Conservation (phyloP, 345 rosid genomes). For the Ceriops decandra region DNA sequence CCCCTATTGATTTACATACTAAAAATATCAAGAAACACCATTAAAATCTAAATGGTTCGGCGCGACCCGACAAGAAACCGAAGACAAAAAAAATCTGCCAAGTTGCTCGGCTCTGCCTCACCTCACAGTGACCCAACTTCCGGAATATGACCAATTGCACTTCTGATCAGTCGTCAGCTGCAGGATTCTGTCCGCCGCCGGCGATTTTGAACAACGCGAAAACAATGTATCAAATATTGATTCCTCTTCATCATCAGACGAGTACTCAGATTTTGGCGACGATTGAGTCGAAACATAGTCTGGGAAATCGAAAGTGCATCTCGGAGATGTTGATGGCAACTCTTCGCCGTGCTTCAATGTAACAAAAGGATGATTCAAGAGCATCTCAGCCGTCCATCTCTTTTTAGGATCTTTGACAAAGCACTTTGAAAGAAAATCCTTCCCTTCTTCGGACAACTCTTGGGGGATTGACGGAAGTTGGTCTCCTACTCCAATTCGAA, state of each 20-base stretch:
- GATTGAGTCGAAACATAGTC: constrained; percentile 15
- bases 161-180: constrained; percentile 2
- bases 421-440: constrained; percentile 33
- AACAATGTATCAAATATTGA: background rate
- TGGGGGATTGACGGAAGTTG: constrained; percentile 29
- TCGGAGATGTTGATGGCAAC: constrained; percentile 7
- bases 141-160: constrained; percentile 14
- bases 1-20: background rate
- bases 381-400: constrained; percentile 40
- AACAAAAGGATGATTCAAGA: constrained; percentile 31
- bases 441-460: constrained; percentile 22
- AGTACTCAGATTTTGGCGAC: constrained; percentile 10
- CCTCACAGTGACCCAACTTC: constrained; percentile 18
- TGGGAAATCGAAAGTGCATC: constrained; percentile 21
- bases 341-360: constrained; percentile 2
- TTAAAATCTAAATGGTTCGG: constrained; percentile 2
- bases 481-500: constrained; percentile 17
- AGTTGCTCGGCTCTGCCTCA: constrained; percentile 7
- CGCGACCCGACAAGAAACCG: background rate
- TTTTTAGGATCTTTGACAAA: constrained; percentile 24
- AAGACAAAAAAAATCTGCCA: background rate
- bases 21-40: background rate
- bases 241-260: background rate
- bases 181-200: constrained; percentile 21
- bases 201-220: background rate